phyloP scores from a whole-genome alignment of 768 basidiomycete genomes.

The Lactifluus piperatus region DNA sequence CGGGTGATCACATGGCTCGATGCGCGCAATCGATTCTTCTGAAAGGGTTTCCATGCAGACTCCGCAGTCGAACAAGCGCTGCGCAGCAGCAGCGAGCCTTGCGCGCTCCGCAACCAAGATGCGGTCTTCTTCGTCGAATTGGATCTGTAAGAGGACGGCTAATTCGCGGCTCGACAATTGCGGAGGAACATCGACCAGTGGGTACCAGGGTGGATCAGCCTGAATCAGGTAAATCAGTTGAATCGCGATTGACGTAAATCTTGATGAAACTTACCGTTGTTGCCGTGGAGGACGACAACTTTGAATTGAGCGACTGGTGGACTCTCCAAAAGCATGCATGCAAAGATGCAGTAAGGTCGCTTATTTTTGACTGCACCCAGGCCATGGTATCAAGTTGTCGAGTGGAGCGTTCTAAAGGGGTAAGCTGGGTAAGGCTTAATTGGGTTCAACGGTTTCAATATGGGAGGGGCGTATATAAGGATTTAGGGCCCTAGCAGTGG shows the following conservation, averaged over 20 bases:
- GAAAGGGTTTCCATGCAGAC: conserved; percentile 47
- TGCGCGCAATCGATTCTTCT: conserved; percentile 32
- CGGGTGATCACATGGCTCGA: conserved; percentile 40
- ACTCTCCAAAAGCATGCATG: not conserved
- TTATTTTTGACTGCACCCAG: not conserved
- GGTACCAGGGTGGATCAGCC: not conserved
- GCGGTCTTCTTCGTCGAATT: conserved; percentile 14
- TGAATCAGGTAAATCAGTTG: not conserved
- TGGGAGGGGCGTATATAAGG: not conserved
- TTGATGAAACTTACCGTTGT: not conserved
- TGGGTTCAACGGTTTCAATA: not conserved
- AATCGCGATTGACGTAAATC: not conserved
- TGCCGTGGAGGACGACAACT: not conserved
- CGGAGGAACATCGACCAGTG: not conserved
- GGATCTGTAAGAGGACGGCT: conserved; percentile 2
- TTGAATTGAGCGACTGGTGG: not conserved
- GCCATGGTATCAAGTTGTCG: not conserved
- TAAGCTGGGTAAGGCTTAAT: not conserved
- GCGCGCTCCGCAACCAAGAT: conserved; percentile 1
- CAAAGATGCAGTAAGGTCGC: not conserved
- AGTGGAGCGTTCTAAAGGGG: not conserved
- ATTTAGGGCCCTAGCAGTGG: too few species aligned
- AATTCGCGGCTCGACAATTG: not conserved
- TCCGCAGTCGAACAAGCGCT: conserved; percentile 37
- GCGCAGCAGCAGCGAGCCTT: not conserved